These are phyloP conservation scores for Viola odorata DNA, from an alignment of 345 rosid species.

Conservation along the genomic window DNA sequence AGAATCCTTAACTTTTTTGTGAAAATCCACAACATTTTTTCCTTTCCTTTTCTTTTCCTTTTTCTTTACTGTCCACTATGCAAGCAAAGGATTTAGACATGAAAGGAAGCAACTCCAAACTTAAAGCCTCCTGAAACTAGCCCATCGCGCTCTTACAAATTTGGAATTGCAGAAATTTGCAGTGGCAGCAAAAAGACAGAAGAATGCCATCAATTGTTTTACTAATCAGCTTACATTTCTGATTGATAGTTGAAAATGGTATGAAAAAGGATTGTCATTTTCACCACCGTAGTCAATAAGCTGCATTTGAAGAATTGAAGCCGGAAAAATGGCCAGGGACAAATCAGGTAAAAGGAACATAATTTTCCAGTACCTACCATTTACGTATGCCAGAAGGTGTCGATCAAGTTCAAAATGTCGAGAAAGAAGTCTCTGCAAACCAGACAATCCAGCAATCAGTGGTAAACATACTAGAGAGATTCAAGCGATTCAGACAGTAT, in stretches of 20 bases:
- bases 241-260: background rate
- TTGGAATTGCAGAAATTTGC: background rate
- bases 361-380: conserved; percentile 29
- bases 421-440: conserved; percentile 61
- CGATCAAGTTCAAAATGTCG: conserved; percentile 79
- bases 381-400: conserved; percentile 63
- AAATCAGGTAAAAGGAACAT: no score
- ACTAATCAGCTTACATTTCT: background rate
- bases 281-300: background rate
- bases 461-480: background rate
- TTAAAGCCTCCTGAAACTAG: background rate
- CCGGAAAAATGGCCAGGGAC: background rate
- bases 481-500: background rate
- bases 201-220: background rate
- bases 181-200: background rate
- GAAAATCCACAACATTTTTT: no score
- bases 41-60: no score
- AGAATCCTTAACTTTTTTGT: no score
- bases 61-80: no score
- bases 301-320: background rate
- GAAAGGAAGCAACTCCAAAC: background rate
- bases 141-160: background rate
- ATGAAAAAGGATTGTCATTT: background rate
- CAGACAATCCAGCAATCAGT: conserved; percentile 4
- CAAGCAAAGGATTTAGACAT: background rate